phyloP scores from a whole-genome alignment of 306 rosid species.

The Quercus rubra region DNA sequence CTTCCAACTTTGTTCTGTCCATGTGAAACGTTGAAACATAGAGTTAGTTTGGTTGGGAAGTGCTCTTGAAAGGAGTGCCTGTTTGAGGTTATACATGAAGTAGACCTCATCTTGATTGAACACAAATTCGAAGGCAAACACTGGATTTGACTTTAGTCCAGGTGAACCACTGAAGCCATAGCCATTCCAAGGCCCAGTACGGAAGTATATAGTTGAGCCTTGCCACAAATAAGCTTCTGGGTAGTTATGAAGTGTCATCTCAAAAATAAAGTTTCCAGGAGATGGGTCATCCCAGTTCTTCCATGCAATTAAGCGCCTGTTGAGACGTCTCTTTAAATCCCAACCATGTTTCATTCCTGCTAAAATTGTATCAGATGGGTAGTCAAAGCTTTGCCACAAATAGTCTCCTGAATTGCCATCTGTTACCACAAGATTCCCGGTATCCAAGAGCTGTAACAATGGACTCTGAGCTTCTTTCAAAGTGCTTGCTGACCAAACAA shows the following conservation, averaged over 20 bases:
- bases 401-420: constrained; percentile 11
- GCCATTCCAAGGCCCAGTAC: constrained; percentile 56
- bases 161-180: constrained; percentile 20
- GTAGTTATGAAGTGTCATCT: not conserved
- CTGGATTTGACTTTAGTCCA: not conserved
- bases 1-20: constrained; percentile 39
- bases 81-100: not conserved
- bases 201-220: constrained; percentile 4
- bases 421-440: constrained; percentile 50
- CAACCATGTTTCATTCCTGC: constrained; percentile 50
- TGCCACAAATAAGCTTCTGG: constrained; percentile 34
- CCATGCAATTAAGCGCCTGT: constrained; percentile 47
- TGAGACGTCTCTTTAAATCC: constrained; percentile 31
- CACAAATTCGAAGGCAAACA: not conserved
- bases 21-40: not conserved
- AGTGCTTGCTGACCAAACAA: constrained; percentile 39
- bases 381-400: constrained; percentile 48
- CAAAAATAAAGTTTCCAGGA: constrained; percentile 29
- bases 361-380: constrained; percentile 37
- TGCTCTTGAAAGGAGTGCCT: constrained; percentile 1
- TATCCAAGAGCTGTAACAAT: constrained; percentile 30
- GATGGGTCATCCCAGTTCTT: constrained; percentile 45
- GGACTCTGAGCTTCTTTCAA: constrained; percentile 21
- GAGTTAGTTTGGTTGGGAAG: constrained; percentile 29
- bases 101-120: constrained; percentile 32